Evolutionary conservation across 1,284 basidiomycete genomes (phyloP), one percentile per base, ranked within the genome.

Genomic region (Ganoderma leucocontextum): DNA sequence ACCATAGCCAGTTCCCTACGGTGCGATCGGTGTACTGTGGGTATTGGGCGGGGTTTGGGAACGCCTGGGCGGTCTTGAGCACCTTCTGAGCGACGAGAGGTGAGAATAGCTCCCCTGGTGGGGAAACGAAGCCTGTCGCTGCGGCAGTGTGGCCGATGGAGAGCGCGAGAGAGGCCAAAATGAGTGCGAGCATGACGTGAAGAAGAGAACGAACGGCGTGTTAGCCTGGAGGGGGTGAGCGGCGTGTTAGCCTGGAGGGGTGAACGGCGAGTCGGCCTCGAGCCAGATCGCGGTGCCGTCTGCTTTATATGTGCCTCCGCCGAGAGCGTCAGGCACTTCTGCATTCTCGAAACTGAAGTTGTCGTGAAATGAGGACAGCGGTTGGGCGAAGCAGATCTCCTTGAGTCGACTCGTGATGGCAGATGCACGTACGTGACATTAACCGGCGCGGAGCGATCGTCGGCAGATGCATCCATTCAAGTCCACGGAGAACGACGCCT

Each of bases 61-160:
- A 80, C 4, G 83, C 78, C 9, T 82, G 78, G 53, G 86, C 85
- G 0, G 86, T 88, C n/a, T 81, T 81, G 41, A 86, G 80, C 19
- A 91, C 78, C 76, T 91, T 92, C 67, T 83, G 77, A 0, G 85
- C 81, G 55, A 91, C 81, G 36, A 88, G 79, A 0, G 85, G 80
- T 3, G 88, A 89, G 79, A 85, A 90, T 9, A 91, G 82, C 72
- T 90, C 81, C 33, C 78, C 49, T 12, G 77, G 76, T 12, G 67
- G 71, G 4, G 35, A 39, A 12, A 60, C 41, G 19, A 62, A 62
- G 4, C 69, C 62, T 6, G 65, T 64, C 17, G 66, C 65, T 25
- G 63, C 68, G 2, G 69, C 64, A 1, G 64, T 59, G 52, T 63
- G 29, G 44, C 66, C 29, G n/a, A 64, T 29, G 22, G 53, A 62